Evolutionary conservation across 2,329 filamentous ascomycete species (phyloP).

Genomic region (Pseudogymnoascus sp.): DNA sequence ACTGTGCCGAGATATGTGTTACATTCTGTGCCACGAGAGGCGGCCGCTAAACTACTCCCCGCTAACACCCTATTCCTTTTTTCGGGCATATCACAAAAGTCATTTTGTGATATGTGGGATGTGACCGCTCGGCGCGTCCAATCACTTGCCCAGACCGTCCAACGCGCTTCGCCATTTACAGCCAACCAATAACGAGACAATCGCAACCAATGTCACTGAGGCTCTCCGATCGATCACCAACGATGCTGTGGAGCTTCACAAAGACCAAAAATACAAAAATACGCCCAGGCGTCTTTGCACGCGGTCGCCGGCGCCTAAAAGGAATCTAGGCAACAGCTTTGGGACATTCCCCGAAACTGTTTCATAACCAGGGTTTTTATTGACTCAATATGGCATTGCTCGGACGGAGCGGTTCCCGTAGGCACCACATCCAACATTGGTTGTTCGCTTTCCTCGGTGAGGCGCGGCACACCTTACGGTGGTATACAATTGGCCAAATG

Average conservation of each 20-base stretch:
- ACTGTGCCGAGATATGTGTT: slow-evolving; percentile 4
- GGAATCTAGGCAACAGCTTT: slow-evolving; percentile 17
- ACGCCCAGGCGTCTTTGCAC: not conserved
- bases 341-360: slow-evolving; percentile 20
- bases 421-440: not conserved
- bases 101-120: slow-evolving; percentile 7
- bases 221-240: not conserved
- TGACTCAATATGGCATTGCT: slow-evolving; percentile 13
- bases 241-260: not conserved
- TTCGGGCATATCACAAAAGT: slow-evolving; percentile 3
- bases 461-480: not conserved
- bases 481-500: not conserved
- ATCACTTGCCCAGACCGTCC: not conserved
- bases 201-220: slow-evolving; percentile 6
- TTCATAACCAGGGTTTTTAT: slow-evolving; percentile 18
- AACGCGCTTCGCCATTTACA: not conserved
- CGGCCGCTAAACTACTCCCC: slow-evolving; percentile 5
- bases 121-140: not conserved
- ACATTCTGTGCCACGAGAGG: slow-evolving; percentile 3
- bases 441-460: not conserved
- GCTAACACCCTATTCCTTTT: not conserved
- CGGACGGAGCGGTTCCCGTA: not conserved
- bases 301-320: slow-evolving; percentile 12
- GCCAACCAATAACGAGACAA: slow-evolving; percentile 2
- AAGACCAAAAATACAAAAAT: not conserved